Percentiles rank a stretch among this genome's conserved stretches.
These are phyloP conservation scores for Barnettozyma pratensis DNA, from an alignment of 805 yeast species.

Conservation along the genomic window DNA sequence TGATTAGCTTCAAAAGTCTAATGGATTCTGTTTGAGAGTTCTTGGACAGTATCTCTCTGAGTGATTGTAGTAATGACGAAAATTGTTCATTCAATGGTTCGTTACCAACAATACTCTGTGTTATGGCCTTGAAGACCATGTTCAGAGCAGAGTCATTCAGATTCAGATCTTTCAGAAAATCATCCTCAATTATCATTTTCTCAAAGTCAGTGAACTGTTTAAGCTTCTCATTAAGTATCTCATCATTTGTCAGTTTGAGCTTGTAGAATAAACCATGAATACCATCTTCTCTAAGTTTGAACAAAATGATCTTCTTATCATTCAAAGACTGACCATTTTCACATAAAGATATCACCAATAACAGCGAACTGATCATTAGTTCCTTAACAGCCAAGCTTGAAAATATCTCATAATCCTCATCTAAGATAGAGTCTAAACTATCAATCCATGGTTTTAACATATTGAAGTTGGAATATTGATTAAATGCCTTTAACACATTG, in stretches of 20 bases:
- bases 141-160: slow-evolving; percentile 13
- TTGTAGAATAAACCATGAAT: slow-evolving; percentile 28
- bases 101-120: slow-evolving; percentile 34
- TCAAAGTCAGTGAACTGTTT: slow-evolving; percentile 18
- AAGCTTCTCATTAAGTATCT: slow-evolving; percentile 25
- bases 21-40: slow-evolving; percentile 38
- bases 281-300: slow-evolving; percentile 35
- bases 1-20: slow-evolving; percentile 48
- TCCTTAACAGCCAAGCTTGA: slow-evolving; percentile 18
- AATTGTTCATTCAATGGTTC: slow-evolving; percentile 60
- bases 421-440: slow-evolving; percentile 6
- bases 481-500: slow-evolving; percentile 23
- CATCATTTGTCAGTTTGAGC: slow-evolving; percentile 37
- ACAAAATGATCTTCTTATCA: slow-evolving; percentile 21
- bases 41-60: slow-evolving; percentile 46
- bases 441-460: slow-evolving; percentile 22
- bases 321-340: slow-evolving; percentile 23
- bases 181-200: slow-evolving; percentile 8
- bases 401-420: slow-evolving; percentile 17
- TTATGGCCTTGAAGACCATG: slow-evolving; percentile 10
- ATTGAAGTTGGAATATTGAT: slow-evolving; percentile 11
- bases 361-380: slow-evolving; percentile 15
- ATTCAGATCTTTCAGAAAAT: slow-evolving; percentile 24
- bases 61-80: slow-evolving; percentile 48
- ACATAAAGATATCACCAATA: slow-evolving; percentile 19